Conservation (phyloP, 306 rosid genomes). For the Quercus gilva region DNA sequence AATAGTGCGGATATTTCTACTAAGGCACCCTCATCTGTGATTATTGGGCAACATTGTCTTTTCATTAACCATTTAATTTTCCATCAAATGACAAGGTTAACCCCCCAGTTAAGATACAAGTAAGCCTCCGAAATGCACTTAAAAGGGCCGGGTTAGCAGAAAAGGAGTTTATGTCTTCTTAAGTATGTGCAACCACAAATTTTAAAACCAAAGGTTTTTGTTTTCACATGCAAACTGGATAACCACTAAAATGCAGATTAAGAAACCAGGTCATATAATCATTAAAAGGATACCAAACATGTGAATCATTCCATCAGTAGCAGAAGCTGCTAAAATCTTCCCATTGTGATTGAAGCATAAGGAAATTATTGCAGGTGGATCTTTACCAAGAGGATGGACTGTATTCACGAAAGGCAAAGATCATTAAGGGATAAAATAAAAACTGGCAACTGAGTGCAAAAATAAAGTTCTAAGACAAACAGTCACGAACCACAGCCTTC, state of each 20-base stretch:
- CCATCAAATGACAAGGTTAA: not conserved
- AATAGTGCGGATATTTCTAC: not conserved
- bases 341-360: slow-evolving; percentile 96
- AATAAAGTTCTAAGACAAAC: slow-evolving; percentile 20
- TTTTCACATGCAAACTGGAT: not conserved
- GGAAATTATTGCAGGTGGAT: slow-evolving; percentile 95
- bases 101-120: not conserved
- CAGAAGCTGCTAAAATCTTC: slow-evolving; percentile 89
- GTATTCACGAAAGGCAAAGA: slow-evolving; percentile 70
- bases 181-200: not conserved
- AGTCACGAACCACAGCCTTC: slow-evolving; percentile 83
- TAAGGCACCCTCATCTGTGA: not conserved
- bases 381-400: slow-evolving; percentile 97
- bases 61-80: not conserved
- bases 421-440: slow-evolving; percentile 37
- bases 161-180: not conserved
- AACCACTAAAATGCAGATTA: not conserved
- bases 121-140: not conserved
- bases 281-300: slow-evolving; percentile 93
- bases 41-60: not conserved
- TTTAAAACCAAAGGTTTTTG: not conserved
- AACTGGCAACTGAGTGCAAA: slow-evolving; percentile 2
- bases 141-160: not conserved
- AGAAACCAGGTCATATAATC: slow-evolving; percentile 14
- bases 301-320: slow-evolving; percentile 96